A percentile compares a stretch with the other conserved stretches of the same genome.
Evolutionary conservation across 2,329 filamentous ascomycete genomes (phyloP).

Genomic region (Leptographium lundbergii): DNA sequence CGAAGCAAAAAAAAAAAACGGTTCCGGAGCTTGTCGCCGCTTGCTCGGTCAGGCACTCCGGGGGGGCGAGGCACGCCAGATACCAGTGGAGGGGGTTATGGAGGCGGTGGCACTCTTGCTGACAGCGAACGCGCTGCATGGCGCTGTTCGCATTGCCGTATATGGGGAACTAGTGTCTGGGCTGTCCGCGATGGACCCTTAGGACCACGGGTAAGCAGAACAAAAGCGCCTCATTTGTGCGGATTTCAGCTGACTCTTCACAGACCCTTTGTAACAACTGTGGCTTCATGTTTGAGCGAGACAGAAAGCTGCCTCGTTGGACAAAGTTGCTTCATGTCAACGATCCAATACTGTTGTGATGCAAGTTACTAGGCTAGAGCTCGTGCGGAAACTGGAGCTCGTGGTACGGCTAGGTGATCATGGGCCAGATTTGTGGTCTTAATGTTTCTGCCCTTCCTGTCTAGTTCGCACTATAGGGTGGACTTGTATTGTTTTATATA

Average conservation of each 20-base stretch:
- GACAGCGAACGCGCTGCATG: conserved; percentile 72
- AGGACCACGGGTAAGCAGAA: conserved; percentile 59
- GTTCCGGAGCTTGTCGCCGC: conserved; percentile 77
- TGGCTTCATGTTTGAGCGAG: conserved; percentile 76
- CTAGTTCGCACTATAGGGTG: neutral
- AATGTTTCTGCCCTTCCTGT: neutral
- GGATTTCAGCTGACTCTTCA: conserved; percentile 3
- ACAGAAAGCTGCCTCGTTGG: conserved; percentile 71
- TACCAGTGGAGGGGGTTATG: conserved; percentile 55
- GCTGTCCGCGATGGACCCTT: conserved; percentile 83
- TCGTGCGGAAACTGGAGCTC: neutral
- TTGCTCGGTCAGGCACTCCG: conserved; percentile 54
- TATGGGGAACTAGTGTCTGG: conserved; percentile 89
- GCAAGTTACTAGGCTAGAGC: neutral
- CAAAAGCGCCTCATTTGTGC: conserved; percentile 1
- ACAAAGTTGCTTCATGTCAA: conserved; percentile 52
- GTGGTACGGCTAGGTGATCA: neutral
- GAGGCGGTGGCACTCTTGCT: conserved; percentile 51
- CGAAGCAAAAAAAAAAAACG: conserved; percentile 90
- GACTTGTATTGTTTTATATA: neutral
- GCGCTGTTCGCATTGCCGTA: conserved; percentile 77
- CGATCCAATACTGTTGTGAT: conserved; percentile 15
- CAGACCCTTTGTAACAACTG: conserved; percentile 89
- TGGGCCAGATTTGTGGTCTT: neutral
- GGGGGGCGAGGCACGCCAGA: conserved; percentile 72